Base-by-base conservation (phyloP, 1,284 basidiomycete species). In the Earliella scabrosa region DNA sequence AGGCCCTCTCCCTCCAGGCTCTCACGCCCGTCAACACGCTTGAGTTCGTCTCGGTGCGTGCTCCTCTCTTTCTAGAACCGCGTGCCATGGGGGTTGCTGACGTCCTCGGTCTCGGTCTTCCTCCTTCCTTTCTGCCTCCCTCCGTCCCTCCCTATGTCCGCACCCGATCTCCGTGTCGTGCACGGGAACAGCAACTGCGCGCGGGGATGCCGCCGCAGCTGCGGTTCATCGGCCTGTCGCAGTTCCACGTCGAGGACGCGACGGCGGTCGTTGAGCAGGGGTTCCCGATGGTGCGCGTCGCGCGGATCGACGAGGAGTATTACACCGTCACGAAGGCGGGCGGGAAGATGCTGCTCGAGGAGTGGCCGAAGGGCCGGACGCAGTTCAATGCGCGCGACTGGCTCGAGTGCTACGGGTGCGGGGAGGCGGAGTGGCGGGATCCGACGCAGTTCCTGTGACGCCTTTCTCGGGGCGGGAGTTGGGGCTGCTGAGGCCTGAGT, bases 241-340 rank as follows among this genome's bases (percentile, higher is more conserved):
- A 82, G 55, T 75, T 79, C 55, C 71, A 76, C 26, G 60, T 81
- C n/a, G 74, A 77, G 23, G 78, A 79, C 54, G 74, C 73, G 2
- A 63, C 71, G 10, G 68, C 68, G 11, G 71, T 86, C 18, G 74
- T 87, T 29, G 81, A 82, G 57, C 77, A 78, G 20, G 84, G 83
- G 2, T 87, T 88, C 67, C 82, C 83, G 0, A 81, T 78, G 71
- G 82, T 85, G 20, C 76, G 78, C 7, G 77, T 87, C 16, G 73
- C 85, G 34, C 75, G 78, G 6, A 67, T 86, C 39, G 84, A 81
- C n/a, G 75, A 72, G 39, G 75, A 72, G 43, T 82, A 85, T 58
- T 88, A 79, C 74, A 84, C 79, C 6, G 80, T 88, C 11, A 66
- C 62, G 8, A 58, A 66, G 32, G 51, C 49, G 14, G 68, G 66